A percentile compares a stretch with the other conserved stretches of the same genome.
These are phyloP conservation scores for Annulohypoxylon truncatum DNA, from an alignment of 2,329 filamentous ascomycete genomes.

Conservation along the genomic window DNA sequence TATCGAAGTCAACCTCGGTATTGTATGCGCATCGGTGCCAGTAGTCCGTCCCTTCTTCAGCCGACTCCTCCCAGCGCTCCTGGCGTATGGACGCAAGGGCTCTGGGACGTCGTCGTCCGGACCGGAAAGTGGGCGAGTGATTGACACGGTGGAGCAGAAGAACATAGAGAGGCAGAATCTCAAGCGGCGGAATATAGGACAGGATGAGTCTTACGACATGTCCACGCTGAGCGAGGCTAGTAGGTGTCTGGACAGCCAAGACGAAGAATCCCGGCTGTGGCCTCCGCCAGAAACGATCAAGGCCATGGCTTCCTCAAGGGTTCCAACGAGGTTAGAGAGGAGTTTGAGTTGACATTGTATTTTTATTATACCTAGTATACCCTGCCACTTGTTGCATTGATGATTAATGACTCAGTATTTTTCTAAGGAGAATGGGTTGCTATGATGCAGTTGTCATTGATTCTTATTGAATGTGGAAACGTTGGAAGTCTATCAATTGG, in stretches of 20 bases:
- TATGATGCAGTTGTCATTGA: background rate
- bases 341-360: background rate
- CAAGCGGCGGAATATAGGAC: conserved; percentile 27
- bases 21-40: conserved; percentile 37
- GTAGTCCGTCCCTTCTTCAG: conserved; percentile 36
- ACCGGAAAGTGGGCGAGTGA: conserved; percentile 1
- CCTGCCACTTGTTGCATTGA: background rate
- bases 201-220: conserved; percentile 21
- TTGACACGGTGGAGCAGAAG: conserved; percentile 31
- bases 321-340: background rate
- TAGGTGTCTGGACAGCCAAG: conserved; percentile 15
- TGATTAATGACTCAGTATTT: background rate
- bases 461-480: background rate
- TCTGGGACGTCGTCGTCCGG: conserved; percentile 1
- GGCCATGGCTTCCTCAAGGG: background rate
- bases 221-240: conserved; percentile 14
- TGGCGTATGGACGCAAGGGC: conserved; percentile 24
- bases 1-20: conserved; percentile 37
- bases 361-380: conserved; percentile 4
- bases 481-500: too few relatives aligned
- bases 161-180: conserved; percentile 28
- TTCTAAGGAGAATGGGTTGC: background rate
- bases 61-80: conserved; percentile 24
- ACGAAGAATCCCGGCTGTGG: conserved; percentile 34
- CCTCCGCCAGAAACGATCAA: conserved; percentile 6